Base-by-base conservation (phyloP, 2,329 filamentous ascomycete genomes). In the Aureobasidium sp. region DNA sequence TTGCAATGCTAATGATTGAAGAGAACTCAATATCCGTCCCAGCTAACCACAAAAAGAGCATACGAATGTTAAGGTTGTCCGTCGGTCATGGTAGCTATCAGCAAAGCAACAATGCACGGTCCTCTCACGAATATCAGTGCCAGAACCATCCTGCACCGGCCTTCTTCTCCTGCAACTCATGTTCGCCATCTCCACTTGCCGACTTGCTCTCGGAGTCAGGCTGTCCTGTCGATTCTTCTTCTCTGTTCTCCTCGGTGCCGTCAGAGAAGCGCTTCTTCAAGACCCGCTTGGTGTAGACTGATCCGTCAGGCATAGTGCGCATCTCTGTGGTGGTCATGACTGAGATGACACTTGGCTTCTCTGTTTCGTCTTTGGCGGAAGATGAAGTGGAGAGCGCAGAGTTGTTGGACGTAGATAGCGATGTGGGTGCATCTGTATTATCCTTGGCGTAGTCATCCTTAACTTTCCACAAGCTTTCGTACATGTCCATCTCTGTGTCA, bases 191-290 rank as follows among this genome's bases (percentile, higher is more conserved):
- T 37, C 48, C 44, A 17, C 49, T 27, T 20, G 12, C 42, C 1
- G 47, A 41, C 27, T 37, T 37, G 47, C 39, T 29, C 3, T 45
- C n/a, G 25, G 42, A 42, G 1, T 65, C 49, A n/a, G 60, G 42
- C 1, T 62, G 65, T 8, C 66, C 68, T 0, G 76, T 79, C 39
- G 84, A 80, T 3, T 80, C 73, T 8, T 80, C 82, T 66, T 85
- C 82, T 9, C 80, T 78, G 37, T 73, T 82, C 69, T 86, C 83
- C 68, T 86, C 84, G 3, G 78, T 76, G 0, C 84, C 84, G 72
- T 87, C 83, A 1, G 80, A 75, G 67, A 85, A 87, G 2, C 81
- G 77, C 67, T 81, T 82, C 65, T 82, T 86, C 17, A 84, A 72
- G 11, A 84, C 74, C 1, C 80, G 78, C 66, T 81, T 84, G 0